A percentile compares a stretch with the other conserved stretches of the same genome.
Conservation (phyloP, 2,329 filamentous ascomycete genomes). For the Cercospora sojina region DNA sequence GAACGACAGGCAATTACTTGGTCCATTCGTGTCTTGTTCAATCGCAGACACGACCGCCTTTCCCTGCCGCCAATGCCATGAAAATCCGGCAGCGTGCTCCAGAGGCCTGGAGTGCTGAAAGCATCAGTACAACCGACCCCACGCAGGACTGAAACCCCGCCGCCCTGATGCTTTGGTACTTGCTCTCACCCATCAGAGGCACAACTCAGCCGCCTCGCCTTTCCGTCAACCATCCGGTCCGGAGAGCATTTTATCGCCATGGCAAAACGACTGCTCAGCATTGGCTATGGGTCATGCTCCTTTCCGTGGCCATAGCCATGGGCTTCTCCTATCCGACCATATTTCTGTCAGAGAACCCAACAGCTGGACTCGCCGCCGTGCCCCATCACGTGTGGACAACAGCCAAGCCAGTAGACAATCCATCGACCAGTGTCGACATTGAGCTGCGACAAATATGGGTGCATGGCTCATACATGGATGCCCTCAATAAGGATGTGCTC, state of each 20-base stretch:
- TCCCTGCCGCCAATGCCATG: background rate
- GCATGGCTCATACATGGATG: slow-evolving; percentile 77
- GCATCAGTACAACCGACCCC: background rate
- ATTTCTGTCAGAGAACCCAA: slow-evolving; percentile 70
- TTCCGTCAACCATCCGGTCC: slow-evolving; percentile 63
- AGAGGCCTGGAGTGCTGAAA: slow-evolving; percentile 1
- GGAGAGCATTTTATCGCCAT: slow-evolving; percentile 65
- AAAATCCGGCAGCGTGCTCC: background rate
- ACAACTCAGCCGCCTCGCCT: slow-evolving; percentile 72
- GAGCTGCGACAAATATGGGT: slow-evolving; percentile 81
- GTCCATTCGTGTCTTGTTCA: background rate
- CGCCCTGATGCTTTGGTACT: slow-evolving; percentile 42
- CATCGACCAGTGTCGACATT: slow-evolving; percentile 61
- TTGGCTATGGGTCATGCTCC: slow-evolving; percentile 70
- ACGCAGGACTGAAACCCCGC: background rate
- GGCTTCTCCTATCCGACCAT: slow-evolving; percentile 72
- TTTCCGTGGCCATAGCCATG: slow-evolving; percentile 70
- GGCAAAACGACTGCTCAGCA: slow-evolving; percentile 69
- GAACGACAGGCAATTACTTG: background rate
- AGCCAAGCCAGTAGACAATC: slow-evolving; percentile 37
- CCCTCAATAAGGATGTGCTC: slow-evolving; percentile 65
- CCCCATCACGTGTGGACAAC: slow-evolving; percentile 77
- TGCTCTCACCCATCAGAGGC: slow-evolving; percentile 74
- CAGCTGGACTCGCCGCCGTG: slow-evolving; percentile 67
- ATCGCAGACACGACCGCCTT: background rate